Conservation (phyloP, 2,329 filamentous ascomycete species). For the Ascochyta pisi region DNA sequence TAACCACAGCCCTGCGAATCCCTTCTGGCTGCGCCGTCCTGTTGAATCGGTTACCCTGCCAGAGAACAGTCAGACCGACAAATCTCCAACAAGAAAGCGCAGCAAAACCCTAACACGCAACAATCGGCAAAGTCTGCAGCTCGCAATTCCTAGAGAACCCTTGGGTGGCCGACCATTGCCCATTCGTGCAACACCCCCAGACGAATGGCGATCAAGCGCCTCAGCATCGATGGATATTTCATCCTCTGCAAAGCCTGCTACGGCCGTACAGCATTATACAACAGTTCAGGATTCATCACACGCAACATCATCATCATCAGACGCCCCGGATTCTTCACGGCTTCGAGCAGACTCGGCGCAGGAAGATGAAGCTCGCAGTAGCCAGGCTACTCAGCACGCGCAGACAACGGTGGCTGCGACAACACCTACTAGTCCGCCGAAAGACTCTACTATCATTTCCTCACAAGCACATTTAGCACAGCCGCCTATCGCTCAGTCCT, state of each 20-base stretch:
- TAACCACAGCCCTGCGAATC: slow-evolving; percentile 24
- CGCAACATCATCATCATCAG: neutral
- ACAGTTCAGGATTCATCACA: neutral
- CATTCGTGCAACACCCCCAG: slow-evolving; percentile 5
- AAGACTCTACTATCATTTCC: neutral
- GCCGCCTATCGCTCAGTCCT: slow-evolving; percentile 1
- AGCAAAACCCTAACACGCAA: slow-evolving; percentile 10
- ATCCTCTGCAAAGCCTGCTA: slow-evolving; percentile 12
- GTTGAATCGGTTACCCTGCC: slow-evolving; percentile 9
- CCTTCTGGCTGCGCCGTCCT: slow-evolving; percentile 36
- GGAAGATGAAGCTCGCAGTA: slow-evolving; percentile 17
- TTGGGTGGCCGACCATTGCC: slow-evolving; percentile 7
- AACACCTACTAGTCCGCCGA: neutral
- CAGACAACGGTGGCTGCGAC: neutral
- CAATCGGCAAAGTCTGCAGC: slow-evolving; percentile 16
- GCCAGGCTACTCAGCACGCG: slow-evolving; percentile 6
- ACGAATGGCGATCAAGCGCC: slow-evolving; percentile 27
- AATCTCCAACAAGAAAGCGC: slow-evolving; percentile 31
- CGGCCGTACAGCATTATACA: neutral
- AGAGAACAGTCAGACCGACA: slow-evolving; percentile 17
- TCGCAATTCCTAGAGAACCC: slow-evolving; percentile 26
- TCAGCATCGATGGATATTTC: slow-evolving; percentile 37
- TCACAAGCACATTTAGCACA: neutral
- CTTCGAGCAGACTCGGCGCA: slow-evolving; percentile 18
- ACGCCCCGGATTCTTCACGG: slow-evolving; percentile 7